Conservation (phyloP, 805 yeast species). For the Metschnikowia kunwiensis region DNA sequence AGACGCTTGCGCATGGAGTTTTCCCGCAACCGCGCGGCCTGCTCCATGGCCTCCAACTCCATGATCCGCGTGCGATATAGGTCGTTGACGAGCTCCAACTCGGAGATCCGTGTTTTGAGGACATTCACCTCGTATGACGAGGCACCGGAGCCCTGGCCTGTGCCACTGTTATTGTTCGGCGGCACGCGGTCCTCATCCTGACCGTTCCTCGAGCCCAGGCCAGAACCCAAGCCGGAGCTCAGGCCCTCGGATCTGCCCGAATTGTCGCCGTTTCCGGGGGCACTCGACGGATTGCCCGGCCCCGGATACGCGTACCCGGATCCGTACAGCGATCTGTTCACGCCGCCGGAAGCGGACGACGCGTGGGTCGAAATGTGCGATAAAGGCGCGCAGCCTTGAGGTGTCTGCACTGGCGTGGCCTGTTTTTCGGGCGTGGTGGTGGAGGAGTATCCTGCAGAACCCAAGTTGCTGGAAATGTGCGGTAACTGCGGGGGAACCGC, state of each 20-base stretch:
- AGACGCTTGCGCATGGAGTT: slow-evolving; percentile 45
- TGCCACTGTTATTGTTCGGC: slow-evolving; percentile 4
- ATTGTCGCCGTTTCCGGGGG: neutral
- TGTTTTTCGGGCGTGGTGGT: slow-evolving; percentile 9
- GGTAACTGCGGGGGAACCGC: slow-evolving; percentile 22
- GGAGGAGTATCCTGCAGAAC: slow-evolving; percentile 6
- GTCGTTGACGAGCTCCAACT: slow-evolving; percentile 87
- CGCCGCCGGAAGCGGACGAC: slow-evolving; percentile 1
- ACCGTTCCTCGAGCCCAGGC: neutral
- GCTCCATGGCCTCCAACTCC: slow-evolving; percentile 74
- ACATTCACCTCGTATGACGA: slow-evolving; percentile 33
- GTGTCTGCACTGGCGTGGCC: slow-evolving; percentile 1
- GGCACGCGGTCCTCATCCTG: slow-evolving; percentile 4
- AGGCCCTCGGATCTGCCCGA: neutral
- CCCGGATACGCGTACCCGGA: slow-evolving; percentile 3
- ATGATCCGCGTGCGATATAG: slow-evolving; percentile 76
- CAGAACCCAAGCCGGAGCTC: no score
- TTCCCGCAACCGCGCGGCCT: slow-evolving; percentile 52
- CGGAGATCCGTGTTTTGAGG: slow-evolving; percentile 75
- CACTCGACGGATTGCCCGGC: neutral
- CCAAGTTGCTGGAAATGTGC: slow-evolving; percentile 17
- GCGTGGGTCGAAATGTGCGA: neutral
- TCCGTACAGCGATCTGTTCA: slow-evolving; percentile 1
- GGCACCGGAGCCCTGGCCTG: slow-evolving; percentile 6
- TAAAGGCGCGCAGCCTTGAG: neutral